Evolutionary conservation across 2,329 filamentous ascomycete genomes (phyloP).

Genomic region (Alternaria dauci): DNA sequence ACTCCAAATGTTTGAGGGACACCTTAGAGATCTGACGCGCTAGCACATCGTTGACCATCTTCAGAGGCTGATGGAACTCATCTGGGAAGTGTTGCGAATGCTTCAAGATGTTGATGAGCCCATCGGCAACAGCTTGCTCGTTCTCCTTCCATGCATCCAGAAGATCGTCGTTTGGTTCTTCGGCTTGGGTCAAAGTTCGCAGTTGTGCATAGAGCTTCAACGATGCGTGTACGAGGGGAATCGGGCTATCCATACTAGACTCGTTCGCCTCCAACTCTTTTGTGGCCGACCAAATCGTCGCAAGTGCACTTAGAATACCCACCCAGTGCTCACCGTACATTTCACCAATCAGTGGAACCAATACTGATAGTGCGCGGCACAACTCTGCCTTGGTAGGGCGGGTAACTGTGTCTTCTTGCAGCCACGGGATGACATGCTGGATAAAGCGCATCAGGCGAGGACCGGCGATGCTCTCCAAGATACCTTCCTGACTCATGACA

Average conservation of each 20-base stretch:
- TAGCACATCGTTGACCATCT: conserved; percentile 78
- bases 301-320: conserved; percentile 50
- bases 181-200: conserved; percentile 61
- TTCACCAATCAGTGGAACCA: conserved; percentile 78
- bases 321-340: conserved; percentile 92
- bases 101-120: conserved; percentile 71
- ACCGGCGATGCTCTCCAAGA: conserved; percentile 60
- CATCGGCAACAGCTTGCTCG: conserved; percentile 63
- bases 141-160: conserved; percentile 74
- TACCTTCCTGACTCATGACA: conserved; percentile 60
- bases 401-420: conserved; percentile 63
- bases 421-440: conserved; percentile 77
- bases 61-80: conserved; percentile 69
- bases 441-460: conserved; percentile 83
- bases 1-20: conserved; percentile 67
- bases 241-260: conserved; percentile 37
- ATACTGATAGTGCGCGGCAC: conserved; percentile 61
- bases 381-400: conserved; percentile 64
- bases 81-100: conserved; percentile 59
- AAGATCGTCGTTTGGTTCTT: conserved; percentile 86
- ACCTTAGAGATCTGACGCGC: conserved; percentile 73
- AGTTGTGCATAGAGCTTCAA: conserved; percentile 74
- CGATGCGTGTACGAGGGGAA: conserved; percentile 73
- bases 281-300: conserved; percentile 46
- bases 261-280: conserved; percentile 38